A percentile compares a stretch with the other conserved stretches of the same genome.
These are phyloP conservation scores for Rhodomyrtus psidioides DNA, from an alignment of 441 rosid species.

Conservation along the genomic window DNA sequence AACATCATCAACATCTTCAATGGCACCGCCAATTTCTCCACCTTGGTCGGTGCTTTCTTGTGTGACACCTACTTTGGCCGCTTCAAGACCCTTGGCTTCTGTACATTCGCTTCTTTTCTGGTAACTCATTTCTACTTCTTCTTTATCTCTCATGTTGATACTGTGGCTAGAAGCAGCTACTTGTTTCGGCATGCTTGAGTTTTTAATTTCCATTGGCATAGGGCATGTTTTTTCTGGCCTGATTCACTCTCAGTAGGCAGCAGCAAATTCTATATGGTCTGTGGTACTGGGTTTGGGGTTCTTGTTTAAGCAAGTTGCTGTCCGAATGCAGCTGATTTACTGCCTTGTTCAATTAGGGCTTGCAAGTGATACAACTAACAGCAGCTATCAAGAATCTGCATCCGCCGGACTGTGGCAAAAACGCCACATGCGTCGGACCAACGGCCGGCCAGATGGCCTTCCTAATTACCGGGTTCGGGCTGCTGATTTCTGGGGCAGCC, in stretches of 20 bases:
- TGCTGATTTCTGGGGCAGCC: not conserved
- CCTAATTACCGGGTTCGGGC: not conserved
- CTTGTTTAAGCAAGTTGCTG: not conserved
- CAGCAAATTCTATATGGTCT: not conserved
- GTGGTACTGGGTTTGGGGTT: not conserved
- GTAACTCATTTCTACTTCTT: constrained; percentile 4
- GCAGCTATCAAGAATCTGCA: not conserved
- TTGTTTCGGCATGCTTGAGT: no score
- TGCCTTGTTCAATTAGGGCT: not conserved
- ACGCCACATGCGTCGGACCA: not conserved
- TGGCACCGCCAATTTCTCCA: constrained; percentile 38
- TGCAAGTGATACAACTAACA: not conserved
- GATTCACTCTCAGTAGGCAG: not conserved
- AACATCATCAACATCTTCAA: constrained; percentile 30
- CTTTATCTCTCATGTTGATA: not conserved
- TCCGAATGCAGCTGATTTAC: not conserved
- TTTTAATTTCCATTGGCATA: no score
- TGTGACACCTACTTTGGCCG: constrained; percentile 49
- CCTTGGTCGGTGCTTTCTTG: constrained; percentile 36
- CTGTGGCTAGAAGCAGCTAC: not conserved
- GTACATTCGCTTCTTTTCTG: constrained; percentile 29
- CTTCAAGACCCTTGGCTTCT: constrained; percentile 35
- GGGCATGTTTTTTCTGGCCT: not conserved
- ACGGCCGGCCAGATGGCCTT: not conserved
- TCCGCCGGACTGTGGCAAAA: not conserved